Evolutionary conservation across 2,329 filamentous ascomycete species (phyloP), one percentile per base, ranked within the genome.

Genomic region (Mycosphaerella sp.): DNA sequence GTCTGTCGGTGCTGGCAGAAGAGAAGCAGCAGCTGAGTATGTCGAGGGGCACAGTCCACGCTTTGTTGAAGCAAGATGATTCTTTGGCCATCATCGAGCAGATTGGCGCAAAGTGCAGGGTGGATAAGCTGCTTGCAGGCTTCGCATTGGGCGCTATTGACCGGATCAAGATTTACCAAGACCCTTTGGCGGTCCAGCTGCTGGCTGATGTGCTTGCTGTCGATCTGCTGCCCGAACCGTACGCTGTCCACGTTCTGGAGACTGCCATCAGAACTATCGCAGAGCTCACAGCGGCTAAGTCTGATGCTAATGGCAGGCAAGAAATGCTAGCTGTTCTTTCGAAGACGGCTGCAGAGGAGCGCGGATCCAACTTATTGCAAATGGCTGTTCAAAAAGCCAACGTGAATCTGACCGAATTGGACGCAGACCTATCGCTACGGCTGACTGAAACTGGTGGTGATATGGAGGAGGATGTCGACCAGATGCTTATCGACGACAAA

Each of bases 1-100:
- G 87, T 64, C 71, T 97, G 47, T 83, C 87, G 3, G 82, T 95
- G 16, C 74, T 97, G 37, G 86, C 88, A 1, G 87, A 95, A 65
- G 85, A 89, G 68, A 83, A 87, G 64, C 82, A 82, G 2, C 79
- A 82, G 3, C 79, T 82, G 54, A 79, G 80, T 55, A 76, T 95
- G 51, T 85, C 87, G 0, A 79, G 77, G 62, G 80, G 80, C 54
- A 82, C 91, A 3, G 78, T 84, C 27, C 88, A 82, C 66, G 80
- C 80, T 8, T 69, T 93, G 4, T 71, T 88, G 54, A 84, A 81
- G 55, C 71, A 86, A 16, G 73, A 79, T 0, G 74, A 81, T 41
- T 71, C 89, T 21, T 72, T 79, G n/a, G 70, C 71, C 35, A 75
- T 79, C 10, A 72, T 91, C 1, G 68, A 78, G 2, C 76, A 81